Evolutionary conservation across 495 filamentous ascomycete species (phyloP).

Genomic region (Lepidopterella palustris): DNA sequence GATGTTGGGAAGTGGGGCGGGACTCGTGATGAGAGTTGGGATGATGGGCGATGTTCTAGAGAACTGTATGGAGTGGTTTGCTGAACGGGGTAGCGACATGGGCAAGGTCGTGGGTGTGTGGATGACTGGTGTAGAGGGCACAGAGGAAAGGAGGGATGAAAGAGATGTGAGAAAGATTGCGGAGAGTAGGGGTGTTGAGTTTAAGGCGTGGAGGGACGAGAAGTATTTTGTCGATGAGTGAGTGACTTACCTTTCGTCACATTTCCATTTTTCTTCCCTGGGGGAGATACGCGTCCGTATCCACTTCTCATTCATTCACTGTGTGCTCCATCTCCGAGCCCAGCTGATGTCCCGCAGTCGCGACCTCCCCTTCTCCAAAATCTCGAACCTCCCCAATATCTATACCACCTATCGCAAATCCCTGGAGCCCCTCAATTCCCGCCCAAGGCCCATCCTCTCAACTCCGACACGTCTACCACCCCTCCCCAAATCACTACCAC

Average conservation of each 20-base stretch:
- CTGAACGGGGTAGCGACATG: neutral
- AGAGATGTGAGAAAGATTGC: conserved; percentile 45
- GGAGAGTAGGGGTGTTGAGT: conserved; percentile 44
- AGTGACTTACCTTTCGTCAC: conserved; percentile 26
- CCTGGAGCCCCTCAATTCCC: conserved; percentile 56
- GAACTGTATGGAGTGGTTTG: conserved; percentile 42
- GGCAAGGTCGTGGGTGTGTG: conserved; percentile 51
- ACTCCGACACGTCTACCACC: conserved; percentile 46
- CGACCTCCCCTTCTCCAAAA: conserved; percentile 45
- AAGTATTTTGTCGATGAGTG: conserved; percentile 72
- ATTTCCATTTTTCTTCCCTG: neutral
- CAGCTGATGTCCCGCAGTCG: conserved; percentile 38
- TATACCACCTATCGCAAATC: conserved; percentile 63
- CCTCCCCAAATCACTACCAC: conserved; percentile 47
- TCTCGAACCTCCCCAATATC: conserved; percentile 54
- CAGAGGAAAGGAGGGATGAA: conserved; percentile 60
- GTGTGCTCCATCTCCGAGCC: conserved; percentile 46
- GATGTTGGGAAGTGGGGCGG: conserved; percentile 44
- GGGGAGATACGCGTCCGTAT: too few relatives aligned
- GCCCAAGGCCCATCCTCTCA: conserved; percentile 47
- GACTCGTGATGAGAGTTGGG: conserved; percentile 59
- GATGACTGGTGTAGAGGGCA: conserved; percentile 60
- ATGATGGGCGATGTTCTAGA: conserved; percentile 47
- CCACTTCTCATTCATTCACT: conserved; percentile 36
- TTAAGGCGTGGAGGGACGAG: conserved; percentile 58